phyloP scores from a whole-genome alignment of 441 rosid genomes.

The Lagerstroemia fauriei region DNA sequence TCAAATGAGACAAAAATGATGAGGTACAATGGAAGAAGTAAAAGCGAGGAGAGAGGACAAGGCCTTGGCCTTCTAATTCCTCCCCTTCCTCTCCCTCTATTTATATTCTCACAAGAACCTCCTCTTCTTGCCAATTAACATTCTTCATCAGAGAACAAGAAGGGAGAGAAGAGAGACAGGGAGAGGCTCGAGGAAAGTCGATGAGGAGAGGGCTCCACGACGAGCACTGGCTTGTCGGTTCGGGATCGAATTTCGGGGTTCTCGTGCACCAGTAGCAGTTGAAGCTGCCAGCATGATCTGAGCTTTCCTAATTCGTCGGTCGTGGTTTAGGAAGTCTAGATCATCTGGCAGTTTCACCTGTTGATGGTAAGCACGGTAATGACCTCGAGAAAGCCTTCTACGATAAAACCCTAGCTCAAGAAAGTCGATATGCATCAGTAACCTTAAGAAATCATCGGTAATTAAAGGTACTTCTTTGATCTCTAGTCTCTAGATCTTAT shows the following conservation, averaged over 20 bases:
- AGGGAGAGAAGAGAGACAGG: background rate
- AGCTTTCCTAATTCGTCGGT: background rate
- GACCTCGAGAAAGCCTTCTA: background rate
- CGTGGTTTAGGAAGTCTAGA: slow-evolving; percentile 39
- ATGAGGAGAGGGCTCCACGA: background rate
- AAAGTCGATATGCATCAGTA: background rate
- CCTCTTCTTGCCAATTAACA: background rate
- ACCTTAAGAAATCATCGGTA: background rate
- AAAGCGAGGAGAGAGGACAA: background rate
- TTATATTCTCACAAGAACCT: background rate
- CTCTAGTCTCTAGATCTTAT: background rate
- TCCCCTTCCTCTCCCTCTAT: background rate
- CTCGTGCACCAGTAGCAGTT: slow-evolving; percentile 37
- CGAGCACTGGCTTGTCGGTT: slow-evolving; percentile 24
- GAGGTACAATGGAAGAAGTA: background rate
- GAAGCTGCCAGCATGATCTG: slow-evolving; percentile 66
- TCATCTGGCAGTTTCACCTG: slow-evolving; percentile 66
- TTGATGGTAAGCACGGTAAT: slow-evolving; percentile 41
- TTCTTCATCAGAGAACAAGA: background rate
- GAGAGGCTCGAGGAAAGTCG: background rate
- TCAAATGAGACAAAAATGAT: slow-evolving; percentile 3
- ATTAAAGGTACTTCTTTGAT: background rate
- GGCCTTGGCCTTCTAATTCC: background rate
- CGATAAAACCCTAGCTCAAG: too few species aligned
- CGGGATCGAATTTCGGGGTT: slow-evolving; percentile 18